Percentiles rank a stretch among this genome's conserved stretches.
These are phyloP conservation scores for Arthrinium phaeospermum DNA, from an alignment of 2,329 filamentous ascomycete genomes.

Conservation along the genomic window DNA sequence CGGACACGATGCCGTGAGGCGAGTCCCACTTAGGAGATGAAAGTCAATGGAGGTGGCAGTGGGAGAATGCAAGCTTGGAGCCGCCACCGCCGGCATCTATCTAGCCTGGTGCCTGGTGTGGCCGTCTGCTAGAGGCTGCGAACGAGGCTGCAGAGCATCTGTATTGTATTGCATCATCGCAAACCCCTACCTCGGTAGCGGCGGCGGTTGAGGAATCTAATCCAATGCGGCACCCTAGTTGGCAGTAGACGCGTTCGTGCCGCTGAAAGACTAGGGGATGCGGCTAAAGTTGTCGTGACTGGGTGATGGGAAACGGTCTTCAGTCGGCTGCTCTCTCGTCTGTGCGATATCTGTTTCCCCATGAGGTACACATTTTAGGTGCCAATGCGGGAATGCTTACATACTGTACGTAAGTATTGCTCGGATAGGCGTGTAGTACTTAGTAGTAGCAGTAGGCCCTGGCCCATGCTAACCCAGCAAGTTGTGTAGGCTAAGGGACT, in stretches of 20 bases:
- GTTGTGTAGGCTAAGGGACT: background rate
- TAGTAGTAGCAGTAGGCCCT: too few relatives aligned
- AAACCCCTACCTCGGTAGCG: background rate
- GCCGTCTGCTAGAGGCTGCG: background rate
- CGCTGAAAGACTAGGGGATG: constrained; percentile 3
- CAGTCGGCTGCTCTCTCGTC: constrained; percentile 5
- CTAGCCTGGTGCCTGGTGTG: background rate
- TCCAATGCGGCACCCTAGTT: background rate
- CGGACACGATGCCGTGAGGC: background rate
- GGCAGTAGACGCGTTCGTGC: background rate
- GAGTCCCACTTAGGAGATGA: constrained; percentile 19
- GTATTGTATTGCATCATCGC: background rate
- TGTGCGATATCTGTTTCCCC: constrained; percentile 4
- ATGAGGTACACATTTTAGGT: background rate
- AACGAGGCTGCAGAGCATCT: background rate
- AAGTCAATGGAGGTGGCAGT: constrained; percentile 7
- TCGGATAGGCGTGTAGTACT: background rate
- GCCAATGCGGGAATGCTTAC: background rate
- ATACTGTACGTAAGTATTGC: background rate
- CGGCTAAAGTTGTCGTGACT: constrained; percentile 9
- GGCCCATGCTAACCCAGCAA: constrained; percentile 8
- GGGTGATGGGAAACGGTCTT: background rate
- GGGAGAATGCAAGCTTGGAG: background rate
- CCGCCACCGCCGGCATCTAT: background rate
- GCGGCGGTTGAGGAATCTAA: background rate